Evolutionary conservation across 2,329 filamentous ascomycete species (phyloP), one percentile per base, ranked within the genome.

Genomic region (Juglanconis oblonga): DNA sequence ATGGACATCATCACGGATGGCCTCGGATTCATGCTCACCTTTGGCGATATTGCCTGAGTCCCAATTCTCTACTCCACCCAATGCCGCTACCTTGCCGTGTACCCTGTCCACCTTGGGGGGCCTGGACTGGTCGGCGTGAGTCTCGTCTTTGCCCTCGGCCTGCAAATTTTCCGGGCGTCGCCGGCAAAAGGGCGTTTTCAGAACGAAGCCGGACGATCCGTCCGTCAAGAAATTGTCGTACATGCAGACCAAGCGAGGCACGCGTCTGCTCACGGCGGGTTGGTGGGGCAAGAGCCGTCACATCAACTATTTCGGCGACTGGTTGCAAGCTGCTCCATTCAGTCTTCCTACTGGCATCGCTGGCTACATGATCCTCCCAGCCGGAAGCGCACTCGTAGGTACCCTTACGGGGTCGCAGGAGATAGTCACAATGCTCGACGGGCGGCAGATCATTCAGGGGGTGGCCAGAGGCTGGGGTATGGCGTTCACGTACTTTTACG

Each of bases 221-320:
- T 81, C 81, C 24, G 84, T 96, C 59, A 81, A 84, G 54, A 87
- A 95, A 68, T 83, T 96, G 66, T 84, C 89, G 70, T 95, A 88
- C 72, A 92, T 96, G 63, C 81, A 93, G 75, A 96, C 92, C 2
- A 85, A 86, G 68, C 81, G 84, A 4, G 92, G 92, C 53, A 92
- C 88, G 61, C 90, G 87, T 69, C 83, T 96, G 31, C 81, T 96
- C 65, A 87, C 86, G 4, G 87, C 89, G 1, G 92, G 92, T 56
- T 97, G 92, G 92, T 96, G 92, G 92, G 92, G 92, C 50, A 80
- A 83, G 29, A 89, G 91, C 1, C 86, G 92, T 52, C 92, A 97
- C 74, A 92, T 96, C 79, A 97, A 96, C 76, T 96, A 97, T 74
- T 78, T 95, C 2, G 92, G 92, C 53, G 92, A 97, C 76, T 96